phyloP scores from a whole-genome alignment of 352 stramenopile species.

The Phytophthora brassicae region DNA sequence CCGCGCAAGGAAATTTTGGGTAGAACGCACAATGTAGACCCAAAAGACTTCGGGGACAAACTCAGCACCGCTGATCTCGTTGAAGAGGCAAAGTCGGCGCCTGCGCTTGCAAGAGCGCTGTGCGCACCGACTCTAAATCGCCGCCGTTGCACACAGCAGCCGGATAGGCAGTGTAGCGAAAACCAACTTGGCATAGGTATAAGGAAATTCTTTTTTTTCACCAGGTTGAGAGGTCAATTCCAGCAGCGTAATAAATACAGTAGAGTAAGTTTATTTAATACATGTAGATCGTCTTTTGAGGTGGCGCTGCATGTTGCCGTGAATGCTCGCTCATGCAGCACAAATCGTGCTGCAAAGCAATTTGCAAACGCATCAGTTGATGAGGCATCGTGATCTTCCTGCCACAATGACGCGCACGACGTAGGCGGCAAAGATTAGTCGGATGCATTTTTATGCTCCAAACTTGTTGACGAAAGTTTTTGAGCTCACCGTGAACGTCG shows the following conservation, averaged over 20 bases:
- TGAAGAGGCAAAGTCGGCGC: not conserved
- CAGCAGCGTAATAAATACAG: too few species aligned
- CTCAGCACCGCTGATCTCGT: not conserved
- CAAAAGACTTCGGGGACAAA: too few species aligned
- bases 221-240: not conserved
- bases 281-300: not conserved
- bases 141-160: too few species aligned
- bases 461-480: slow-evolving; percentile 20
- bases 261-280: not conserved
- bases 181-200: too few species aligned
- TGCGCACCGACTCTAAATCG: not conserved
- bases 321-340: not conserved
- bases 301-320: not conserved
- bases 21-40: too few species aligned
- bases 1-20: too few species aligned
- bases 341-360: slow-evolving; percentile 4
- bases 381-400: not conserved
- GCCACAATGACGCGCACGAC: not conserved
- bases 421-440: too few species aligned
- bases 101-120: slow-evolving; percentile 6
- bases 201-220: too few species aligned
- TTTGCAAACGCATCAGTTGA: not conserved
- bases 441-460: too few species aligned
- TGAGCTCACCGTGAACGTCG: not conserved
- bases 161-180: too few species aligned